Percentiles rank a stretch among this genome's conserved stretches.
Evolutionary conservation across 352 stramenopile genomes (phyloP).

Genomic region (Phytophthora crassamura): DNA sequence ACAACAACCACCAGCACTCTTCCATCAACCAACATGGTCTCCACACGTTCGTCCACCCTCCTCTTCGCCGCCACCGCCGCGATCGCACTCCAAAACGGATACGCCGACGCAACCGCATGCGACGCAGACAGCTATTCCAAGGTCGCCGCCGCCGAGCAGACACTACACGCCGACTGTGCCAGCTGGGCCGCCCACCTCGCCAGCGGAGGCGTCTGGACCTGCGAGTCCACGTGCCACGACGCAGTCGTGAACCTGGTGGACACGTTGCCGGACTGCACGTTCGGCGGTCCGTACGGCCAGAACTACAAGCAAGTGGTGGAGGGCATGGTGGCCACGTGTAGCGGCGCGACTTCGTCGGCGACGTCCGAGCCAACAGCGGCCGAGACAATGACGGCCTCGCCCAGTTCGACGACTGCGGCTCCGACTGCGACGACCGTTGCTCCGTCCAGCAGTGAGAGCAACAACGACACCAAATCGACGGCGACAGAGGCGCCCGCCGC

Average conservation of each 20-base stretch:
- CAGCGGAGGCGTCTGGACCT: constrained; percentile 20
- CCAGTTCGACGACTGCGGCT: too few relatives aligned
- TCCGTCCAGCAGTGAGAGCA: too few relatives aligned
- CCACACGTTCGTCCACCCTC: constrained; percentile 1
- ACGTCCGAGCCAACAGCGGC: not conserved
- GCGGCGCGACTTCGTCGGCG: not conserved
- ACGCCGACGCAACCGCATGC: not conserved
- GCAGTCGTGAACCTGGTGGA: constrained; percentile 15
- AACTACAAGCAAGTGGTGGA: constrained; percentile 21
- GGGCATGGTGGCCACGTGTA: constrained; percentile 2
- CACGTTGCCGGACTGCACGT: constrained; percentile 15
- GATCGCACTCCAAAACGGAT: not conserved
- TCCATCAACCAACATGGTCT: constrained; percentile 7
- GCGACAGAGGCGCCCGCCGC: not conserved
- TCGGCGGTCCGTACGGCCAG: constrained; percentile 18
- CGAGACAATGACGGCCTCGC: constrained; percentile 1
- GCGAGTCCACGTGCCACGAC: constrained; percentile 19
- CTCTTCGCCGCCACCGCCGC: not conserved
- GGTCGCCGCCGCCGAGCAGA: constrained; percentile 5
- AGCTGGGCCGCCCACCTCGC: constrained; percentile 22
- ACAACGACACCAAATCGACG: too few relatives aligned
- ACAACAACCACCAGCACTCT: not conserved
- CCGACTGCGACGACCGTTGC: too few relatives aligned
- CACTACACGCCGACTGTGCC: constrained; percentile 8
- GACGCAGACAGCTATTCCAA: constrained; percentile 2